Evolutionary conservation across 2,329 filamentous ascomycete species (phyloP).

Genomic region (Phyllosticta paracitricarpa): DNA sequence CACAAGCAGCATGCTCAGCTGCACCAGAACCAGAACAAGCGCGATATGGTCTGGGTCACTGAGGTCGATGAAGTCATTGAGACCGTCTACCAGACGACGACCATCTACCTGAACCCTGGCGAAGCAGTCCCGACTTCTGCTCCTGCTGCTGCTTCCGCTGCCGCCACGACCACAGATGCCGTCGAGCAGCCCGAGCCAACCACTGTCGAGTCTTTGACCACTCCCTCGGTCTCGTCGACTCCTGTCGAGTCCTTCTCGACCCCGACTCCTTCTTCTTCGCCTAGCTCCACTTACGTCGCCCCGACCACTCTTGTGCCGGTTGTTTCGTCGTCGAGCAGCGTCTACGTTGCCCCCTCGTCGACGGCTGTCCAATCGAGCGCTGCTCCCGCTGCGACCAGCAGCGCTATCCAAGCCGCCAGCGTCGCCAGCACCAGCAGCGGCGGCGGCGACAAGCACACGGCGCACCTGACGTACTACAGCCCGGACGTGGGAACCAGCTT

Average conservation of each 20-base stretch:
- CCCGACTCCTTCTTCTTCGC: neutral
- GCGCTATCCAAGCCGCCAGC: neutral
- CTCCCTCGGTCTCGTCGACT: slow-evolving; percentile 8
- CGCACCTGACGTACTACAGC: slow-evolving; percentile 25
- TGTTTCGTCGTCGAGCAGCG: neutral
- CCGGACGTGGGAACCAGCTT: slow-evolving; percentile 20
- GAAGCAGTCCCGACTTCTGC: slow-evolving; percentile 13
- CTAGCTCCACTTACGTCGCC: slow-evolving; percentile 1
- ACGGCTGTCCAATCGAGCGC: neutral
- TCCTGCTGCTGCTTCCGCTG: neutral
- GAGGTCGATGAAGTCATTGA: slow-evolving; percentile 24
- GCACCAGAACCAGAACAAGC: slow-evolving; percentile 20
- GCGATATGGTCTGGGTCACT: slow-evolving; percentile 21
- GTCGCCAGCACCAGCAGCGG: neutral
- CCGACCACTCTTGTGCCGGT: neutral
- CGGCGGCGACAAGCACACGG: neutral
- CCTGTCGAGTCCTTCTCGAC: slow-evolving; percentile 2
- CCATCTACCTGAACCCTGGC: slow-evolving; percentile 22
- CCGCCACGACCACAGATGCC: slow-evolving; percentile 6
- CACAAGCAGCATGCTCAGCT: neutral
- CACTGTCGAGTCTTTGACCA: neutral
- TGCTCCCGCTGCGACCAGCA: slow-evolving; percentile 5
- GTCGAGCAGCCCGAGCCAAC: neutral
- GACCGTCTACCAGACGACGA: slow-evolving; percentile 27
- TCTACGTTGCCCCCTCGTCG: neutral